A percentile compares a stretch with the other conserved stretches of the same genome.
phyloP scores from a whole-genome alignment of 371 early-diverging fungal genomes.

The Mucor piriformis region DNA sequence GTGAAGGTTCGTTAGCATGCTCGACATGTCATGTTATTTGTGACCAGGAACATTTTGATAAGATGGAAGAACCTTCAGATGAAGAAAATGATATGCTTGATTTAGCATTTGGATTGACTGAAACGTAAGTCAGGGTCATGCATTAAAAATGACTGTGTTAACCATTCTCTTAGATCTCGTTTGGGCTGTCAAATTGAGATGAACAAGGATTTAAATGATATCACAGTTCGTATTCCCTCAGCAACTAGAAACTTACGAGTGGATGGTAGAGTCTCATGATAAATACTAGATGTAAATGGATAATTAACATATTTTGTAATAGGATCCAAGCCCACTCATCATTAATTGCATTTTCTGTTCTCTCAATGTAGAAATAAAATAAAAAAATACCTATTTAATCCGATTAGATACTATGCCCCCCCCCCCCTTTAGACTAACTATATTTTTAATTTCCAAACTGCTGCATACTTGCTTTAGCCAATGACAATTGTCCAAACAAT shows the following conservation, averaged over 20 bases:
- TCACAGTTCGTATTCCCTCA: slow-evolving; percentile 90
- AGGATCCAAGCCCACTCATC: slow-evolving; percentile 55
- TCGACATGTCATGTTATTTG: slow-evolving; percentile 98
- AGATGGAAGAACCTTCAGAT: slow-evolving; percentile 92
- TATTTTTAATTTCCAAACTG: too few relatives aligned
- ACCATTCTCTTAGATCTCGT: slow-evolving; percentile 93
- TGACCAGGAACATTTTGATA: slow-evolving; percentile 84
- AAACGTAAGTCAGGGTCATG: slow-evolving; percentile 69
- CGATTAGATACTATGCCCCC: too few relatives aligned
- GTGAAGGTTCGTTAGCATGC: slow-evolving; percentile 97
- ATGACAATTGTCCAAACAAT: not conserved
- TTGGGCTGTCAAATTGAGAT: slow-evolving; percentile 97
- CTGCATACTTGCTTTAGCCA: not conserved
- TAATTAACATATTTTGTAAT: not conserved
- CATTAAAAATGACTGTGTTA: not conserved
- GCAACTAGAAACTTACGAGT: slow-evolving; percentile 97
- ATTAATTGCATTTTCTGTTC: too few relatives aligned
- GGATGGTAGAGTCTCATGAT: slow-evolving; percentile 64
- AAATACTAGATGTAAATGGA: too few relatives aligned
- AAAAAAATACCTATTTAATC: too few relatives aligned
- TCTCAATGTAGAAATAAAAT: too few relatives aligned
- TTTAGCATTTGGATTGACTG: slow-evolving; percentile 96
- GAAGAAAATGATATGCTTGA: slow-evolving; percentile 99
- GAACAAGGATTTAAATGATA: slow-evolving; percentile 83
- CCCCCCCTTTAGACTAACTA: too few relatives aligned